A percentile compares a stretch with the other conserved stretches of the same genome.
These are phyloP conservation scores for Mycena chlorophos DNA, from an alignment of 768 basidiomycete genomes.

Conservation along the genomic window DNA sequence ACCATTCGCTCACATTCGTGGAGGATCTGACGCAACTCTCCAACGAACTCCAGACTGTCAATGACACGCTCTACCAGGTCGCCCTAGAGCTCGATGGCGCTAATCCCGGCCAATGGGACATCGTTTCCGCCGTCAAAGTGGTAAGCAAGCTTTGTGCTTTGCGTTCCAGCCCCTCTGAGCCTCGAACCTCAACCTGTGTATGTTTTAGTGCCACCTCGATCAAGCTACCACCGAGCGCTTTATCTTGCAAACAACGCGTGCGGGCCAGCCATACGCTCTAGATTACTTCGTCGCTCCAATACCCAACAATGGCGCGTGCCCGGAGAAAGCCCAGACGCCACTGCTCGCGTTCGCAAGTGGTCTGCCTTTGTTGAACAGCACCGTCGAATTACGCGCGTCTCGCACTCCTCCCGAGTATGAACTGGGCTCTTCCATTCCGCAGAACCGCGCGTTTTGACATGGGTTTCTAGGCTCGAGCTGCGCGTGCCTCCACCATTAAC, in stretches of 20 bases:
- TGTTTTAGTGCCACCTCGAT: conserved; percentile 66
- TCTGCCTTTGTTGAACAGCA: conserved; percentile 46
- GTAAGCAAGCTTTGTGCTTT: conserved; percentile 46
- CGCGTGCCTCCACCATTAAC: conserved; percentile 67
- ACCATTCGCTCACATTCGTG: conserved; percentile 41
- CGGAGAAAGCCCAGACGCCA: conserved; percentile 32
- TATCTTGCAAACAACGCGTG: conserved; percentile 51
- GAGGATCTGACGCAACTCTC: conserved; percentile 51
- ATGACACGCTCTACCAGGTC: conserved; percentile 65
- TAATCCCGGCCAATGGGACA: conserved; percentile 50
- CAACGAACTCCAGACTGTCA: conserved; percentile 35
- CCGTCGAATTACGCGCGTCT: conserved; percentile 47
- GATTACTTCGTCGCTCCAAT: conserved; percentile 73
- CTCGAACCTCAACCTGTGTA: conserved; percentile 10
- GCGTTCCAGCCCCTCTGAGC: conserved; percentile 15
- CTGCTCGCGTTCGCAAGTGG: conserved; percentile 33
- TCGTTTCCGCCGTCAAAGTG: conserved; percentile 58
- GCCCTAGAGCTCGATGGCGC: conserved; percentile 53
- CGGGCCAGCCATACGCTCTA: conserved; percentile 56
- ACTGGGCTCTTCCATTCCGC: neutral
- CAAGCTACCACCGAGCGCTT: conserved; percentile 54
- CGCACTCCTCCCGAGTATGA: conserved; percentile 60
- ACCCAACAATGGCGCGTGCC: conserved; percentile 71
- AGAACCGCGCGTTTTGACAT: neutral
- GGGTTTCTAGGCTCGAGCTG: conserved; percentile 57